Evolutionary conservation across 2,329 filamentous ascomycete genomes (phyloP), one percentile per base, ranked within the genome.

Genomic region (Fusarium tuaranense): DNA sequence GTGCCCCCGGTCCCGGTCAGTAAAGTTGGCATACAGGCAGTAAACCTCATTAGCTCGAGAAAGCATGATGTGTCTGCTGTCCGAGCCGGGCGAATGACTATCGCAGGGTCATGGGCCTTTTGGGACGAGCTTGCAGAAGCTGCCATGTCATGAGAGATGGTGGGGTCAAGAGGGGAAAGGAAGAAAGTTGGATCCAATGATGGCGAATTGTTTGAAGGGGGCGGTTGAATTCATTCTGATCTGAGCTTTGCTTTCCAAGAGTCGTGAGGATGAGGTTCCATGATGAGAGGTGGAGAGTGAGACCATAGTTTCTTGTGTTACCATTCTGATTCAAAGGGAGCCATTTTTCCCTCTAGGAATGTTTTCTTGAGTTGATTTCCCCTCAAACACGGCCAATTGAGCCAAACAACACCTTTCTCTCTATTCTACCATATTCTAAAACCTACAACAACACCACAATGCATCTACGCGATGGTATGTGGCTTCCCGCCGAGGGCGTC

Each of bases 401-500:
- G 25, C 58, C 48, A 61, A 20, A 61, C 18, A 14, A 30, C 34
- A 16, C 18, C 12, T 14, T 27, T 5, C 27, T 12, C 20, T 32
- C 25, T 39, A n/a, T 5, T 13, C 14, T 13, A 13, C 13, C 20
- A 14, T 48, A 20, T 7, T 34, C 14, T n/a, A 13, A 34, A 34
- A 18, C 25, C 22, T 25, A n/a, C 18, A 38, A 59, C 71, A 76
- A n/a, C 18, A 34, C 57, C 71, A 76, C 27, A 61, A 83, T 83
- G 70, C 81, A 78, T 67, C 80, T 83, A 55, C 80, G 82, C 13
- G 80, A 84, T 81, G 82, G 82, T 41, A 83, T 92, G 91, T 93
- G 92, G 92, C 84, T 92, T 59, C 86, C 88, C 48, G 90, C 88
- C 67, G 88, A 91, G 81, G 88, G 87, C 70, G 87, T 91, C 79